Conservation (phyloP, 345 rosid genomes). For the Erucastrum elatum region DNA sequence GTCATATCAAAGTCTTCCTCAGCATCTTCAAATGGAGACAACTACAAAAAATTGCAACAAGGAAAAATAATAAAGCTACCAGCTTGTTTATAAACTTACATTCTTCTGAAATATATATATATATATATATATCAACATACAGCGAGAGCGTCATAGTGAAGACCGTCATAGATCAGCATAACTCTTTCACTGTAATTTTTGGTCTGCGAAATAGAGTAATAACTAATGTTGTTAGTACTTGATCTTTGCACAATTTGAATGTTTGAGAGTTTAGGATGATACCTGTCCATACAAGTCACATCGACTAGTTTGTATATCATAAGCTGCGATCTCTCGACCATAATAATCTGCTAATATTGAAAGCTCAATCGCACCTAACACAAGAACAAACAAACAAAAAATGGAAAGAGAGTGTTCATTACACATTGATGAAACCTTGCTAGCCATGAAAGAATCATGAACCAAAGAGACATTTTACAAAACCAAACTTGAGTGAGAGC, state of each 20-base stretch:
- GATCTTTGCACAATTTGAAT: conserved; percentile 1
- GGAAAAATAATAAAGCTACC: neutral
- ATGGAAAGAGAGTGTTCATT: conserved; percentile 4
- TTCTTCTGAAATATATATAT: neutral
- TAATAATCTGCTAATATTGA: conserved; percentile 81
- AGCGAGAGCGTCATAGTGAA: conserved; percentile 93
- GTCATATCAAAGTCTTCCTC: conserved; percentile 93
- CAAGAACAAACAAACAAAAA: neutral
- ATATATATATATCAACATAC: conserved; percentile 46
- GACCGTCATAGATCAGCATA: conserved; percentile 91
- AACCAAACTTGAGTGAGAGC: neutral
- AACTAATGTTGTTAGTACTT: neutral
- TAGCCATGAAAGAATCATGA: neutral
- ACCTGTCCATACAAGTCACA: conserved; percentile 99
- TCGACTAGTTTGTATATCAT: conserved; percentile 81
- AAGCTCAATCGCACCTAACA: conserved; percentile 93
- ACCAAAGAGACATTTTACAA: neutral
- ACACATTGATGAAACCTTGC: neutral
- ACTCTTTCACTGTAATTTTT: conserved; percentile 69
- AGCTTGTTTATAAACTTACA: neutral
- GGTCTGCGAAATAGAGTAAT: conserved; percentile 50
- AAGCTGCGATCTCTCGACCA: conserved; percentile 85
- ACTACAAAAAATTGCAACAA: conserved; percentile 38
- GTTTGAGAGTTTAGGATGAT: conserved; percentile 10
- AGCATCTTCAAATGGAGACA: conserved; percentile 81